Percentiles rank a stretch among this genome's conserved stretches.
phyloP scores from a whole-genome alignment of 768 basidiomycete genomes.

The Lactifluus hygrophoroides region DNA sequence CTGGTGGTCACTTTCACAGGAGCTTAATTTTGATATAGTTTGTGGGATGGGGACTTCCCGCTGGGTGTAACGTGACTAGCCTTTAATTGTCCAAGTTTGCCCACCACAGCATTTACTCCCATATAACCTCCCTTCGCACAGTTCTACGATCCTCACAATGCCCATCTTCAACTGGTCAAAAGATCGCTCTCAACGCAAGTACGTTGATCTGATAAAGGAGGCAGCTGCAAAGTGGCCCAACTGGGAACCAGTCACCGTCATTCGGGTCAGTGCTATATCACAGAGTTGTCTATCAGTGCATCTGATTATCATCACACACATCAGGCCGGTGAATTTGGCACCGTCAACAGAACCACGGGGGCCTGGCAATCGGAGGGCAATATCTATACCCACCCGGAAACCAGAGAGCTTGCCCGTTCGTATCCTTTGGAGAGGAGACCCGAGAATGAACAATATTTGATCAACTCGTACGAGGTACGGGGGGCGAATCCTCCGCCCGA shows the following conservation, averaged over 20 bases:
- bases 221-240: constrained; percentile 1
- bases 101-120: not conserved
- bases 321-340: constrained; percentile 10
- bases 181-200: constrained; percentile 8
- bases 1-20: too few species aligned
- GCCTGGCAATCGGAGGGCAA: constrained; percentile 5
- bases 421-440: not conserved
- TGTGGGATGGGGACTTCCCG: too few species aligned
- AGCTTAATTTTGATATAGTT: too few species aligned
- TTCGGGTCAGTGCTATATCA: not conserved
- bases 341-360: not conserved
- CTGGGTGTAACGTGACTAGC: not conserved
- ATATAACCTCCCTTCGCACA: not conserved
- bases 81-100: not conserved
- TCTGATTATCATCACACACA: not conserved
- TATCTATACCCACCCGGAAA: constrained; percentile 1
- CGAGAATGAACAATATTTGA: not conserved
- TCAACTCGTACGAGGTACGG: constrained; percentile 7
- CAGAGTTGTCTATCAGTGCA: not conserved
- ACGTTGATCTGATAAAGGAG: constrained; percentile 6
- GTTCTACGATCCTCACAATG: not conserved
- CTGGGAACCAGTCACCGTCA: constrained; percentile 1
- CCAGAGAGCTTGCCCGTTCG: not conserved
- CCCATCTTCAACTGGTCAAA: not conserved
- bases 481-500: not conserved